phyloP scores from a whole-genome alignment of 2,329 filamentous ascomycete species.

The Trichophyton verrucosum region DNA sequence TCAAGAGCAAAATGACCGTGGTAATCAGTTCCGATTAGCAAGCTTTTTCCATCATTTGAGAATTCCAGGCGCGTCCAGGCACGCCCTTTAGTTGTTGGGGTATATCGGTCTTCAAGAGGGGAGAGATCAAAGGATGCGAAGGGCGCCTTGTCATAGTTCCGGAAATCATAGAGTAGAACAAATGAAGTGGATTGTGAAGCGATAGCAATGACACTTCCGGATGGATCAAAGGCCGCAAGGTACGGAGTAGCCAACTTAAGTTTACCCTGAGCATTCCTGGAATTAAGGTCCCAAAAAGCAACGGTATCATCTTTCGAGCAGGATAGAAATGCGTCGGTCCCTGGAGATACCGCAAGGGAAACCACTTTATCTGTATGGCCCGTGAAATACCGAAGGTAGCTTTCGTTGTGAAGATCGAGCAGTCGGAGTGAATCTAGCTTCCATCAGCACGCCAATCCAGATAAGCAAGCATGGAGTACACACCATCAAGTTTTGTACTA shows the following conservation, averaged over 20 bases:
- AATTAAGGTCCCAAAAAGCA: conserved; percentile 76
- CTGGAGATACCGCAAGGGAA: conserved; percentile 68
- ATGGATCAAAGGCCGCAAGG: conserved; percentile 82
- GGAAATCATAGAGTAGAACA: conserved; percentile 80
- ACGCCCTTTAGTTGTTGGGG: conserved; percentile 35
- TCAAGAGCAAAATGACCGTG: conserved; percentile 86
- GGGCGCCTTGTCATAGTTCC: conserved; percentile 85
- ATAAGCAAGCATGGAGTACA: conserved; percentile 13
- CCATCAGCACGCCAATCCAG: not conserved
- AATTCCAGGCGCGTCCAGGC: conserved; percentile 87
- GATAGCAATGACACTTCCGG: conserved; percentile 80
- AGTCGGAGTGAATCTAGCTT: conserved; percentile 65
- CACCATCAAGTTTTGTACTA: conserved; percentile 85
- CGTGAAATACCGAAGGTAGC: conserved; percentile 90
- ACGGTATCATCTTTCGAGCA: conserved; percentile 85
- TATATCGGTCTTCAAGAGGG: conserved; percentile 43
- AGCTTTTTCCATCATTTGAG: conserved; percentile 82
- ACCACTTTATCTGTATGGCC: conserved; percentile 81
- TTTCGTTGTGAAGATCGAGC: conserved; percentile 84
- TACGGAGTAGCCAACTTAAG: conserved; percentile 70
- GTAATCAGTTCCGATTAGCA: conserved; percentile 74
- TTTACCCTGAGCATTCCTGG: conserved; percentile 65
- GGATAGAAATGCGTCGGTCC: conserved; percentile 81
- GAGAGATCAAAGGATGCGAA: conserved; percentile 74
- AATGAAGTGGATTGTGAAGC: conserved; percentile 68